Percentiles rank a stretch among this genome's conserved stretches.
Conservation (phyloP, 2,329 filamentous ascomycete species). For the Fusarium palustre region DNA sequence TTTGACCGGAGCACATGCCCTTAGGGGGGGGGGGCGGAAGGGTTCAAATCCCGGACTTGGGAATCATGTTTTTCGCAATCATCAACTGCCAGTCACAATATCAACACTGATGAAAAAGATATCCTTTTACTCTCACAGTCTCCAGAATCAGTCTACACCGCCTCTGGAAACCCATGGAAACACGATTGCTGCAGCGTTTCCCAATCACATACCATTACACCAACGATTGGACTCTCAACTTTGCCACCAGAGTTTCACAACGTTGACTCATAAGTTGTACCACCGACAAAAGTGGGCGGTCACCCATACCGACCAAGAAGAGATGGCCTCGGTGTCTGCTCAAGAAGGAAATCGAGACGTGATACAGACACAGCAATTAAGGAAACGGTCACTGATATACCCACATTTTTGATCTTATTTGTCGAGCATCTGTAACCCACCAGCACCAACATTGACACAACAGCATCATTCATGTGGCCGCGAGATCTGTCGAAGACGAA, state of each 20-base stretch:
- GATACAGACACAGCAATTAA: neutral
- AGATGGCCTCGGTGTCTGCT: too few species aligned
- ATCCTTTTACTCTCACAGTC: neutral
- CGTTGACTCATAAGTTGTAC: neutral
- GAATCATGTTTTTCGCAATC: neutral
- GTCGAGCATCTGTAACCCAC: neutral
- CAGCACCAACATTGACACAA: too few species aligned
- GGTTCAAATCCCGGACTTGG: neutral
- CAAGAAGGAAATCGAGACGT: neutral
- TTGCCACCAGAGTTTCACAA: neutral
- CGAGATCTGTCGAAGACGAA: constrained; percentile 19
- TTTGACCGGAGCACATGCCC: neutral
- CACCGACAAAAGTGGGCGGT: neutral
- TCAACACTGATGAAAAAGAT: neutral
- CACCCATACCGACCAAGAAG: neutral
- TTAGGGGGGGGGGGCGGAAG: neutral
- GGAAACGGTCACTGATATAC: neutral
- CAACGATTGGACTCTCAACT: neutral
- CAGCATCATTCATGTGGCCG: neutral
- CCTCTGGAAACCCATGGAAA: neutral
- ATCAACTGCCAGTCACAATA: neutral
- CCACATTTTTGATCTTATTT: neutral
- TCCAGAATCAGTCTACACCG: neutral
- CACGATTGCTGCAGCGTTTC: neutral
- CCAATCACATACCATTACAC: neutral